These are phyloP conservation scores for Macrocybe sp. DNA, from an alignment of 1,284 basidiomycete genomes.

Conservation along the genomic window DNA sequence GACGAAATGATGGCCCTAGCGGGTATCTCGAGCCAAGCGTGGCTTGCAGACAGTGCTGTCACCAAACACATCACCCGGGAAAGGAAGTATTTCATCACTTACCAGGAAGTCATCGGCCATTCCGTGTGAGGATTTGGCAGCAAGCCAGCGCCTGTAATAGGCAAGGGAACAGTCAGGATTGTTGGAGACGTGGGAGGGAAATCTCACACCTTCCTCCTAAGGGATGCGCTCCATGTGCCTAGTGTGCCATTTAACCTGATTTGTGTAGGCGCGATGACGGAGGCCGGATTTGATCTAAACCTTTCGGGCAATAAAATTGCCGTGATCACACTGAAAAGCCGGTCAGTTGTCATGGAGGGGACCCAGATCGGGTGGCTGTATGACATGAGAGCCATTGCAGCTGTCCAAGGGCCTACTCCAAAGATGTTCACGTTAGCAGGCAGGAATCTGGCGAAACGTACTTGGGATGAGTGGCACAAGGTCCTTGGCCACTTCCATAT, in stretches of 20 bases:
- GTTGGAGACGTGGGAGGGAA: constrained; percentile 7
- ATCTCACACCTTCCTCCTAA: neutral
- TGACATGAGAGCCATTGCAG: neutral
- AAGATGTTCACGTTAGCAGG: neutral
- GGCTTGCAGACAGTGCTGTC: neutral
- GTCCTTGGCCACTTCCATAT: constrained; percentile 26
- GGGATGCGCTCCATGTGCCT: constrained; percentile 21
- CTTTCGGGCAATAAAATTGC: constrained; percentile 2
- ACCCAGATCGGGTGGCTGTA: neutral
- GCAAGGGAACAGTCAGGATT: constrained; percentile 10
- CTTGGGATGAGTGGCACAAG: constrained; percentile 30
- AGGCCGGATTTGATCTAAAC: constrained; percentile 8
- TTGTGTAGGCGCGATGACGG: constrained; percentile 22
- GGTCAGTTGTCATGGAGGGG: neutral
- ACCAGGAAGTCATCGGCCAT: neutral
- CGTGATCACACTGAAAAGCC: neutral
- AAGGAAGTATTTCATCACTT: neutral
- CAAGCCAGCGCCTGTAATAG: neutral
- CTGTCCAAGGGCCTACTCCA: neutral
- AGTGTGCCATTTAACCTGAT: constrained; percentile 29
- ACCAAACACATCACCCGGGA: neutral
- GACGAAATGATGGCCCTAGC: neutral
- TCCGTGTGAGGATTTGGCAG: constrained; percentile 5
- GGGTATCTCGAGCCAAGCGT: neutral
- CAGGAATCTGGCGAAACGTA: neutral